A percentile compares a stretch with the other conserved stretches of the same genome.
Conservation (phyloP, 1,139 yeast genomes). For the Kodamaea alishanica region DNA sequence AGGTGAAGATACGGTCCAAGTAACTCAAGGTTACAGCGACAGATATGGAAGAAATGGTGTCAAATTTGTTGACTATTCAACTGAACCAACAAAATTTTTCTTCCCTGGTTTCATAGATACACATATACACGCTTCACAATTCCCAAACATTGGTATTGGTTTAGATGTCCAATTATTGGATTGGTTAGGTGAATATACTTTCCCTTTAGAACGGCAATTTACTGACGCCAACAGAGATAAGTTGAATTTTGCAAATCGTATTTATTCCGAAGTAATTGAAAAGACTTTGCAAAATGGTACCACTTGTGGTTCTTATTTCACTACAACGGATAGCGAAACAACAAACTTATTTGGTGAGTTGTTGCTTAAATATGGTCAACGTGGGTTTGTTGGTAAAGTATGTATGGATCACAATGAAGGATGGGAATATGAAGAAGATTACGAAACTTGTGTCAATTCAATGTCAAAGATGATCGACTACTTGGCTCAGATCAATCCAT, state of each 20-base stretch:
- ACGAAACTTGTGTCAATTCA: slow-evolving; percentile 56
- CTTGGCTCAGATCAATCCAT: slow-evolving; percentile 50
- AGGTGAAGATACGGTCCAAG: neutral
- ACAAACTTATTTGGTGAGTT: slow-evolving; percentile 74
- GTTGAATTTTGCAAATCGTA: slow-evolving; percentile 48
- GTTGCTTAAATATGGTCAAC: slow-evolving; percentile 65
- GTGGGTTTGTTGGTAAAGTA: slow-evolving; percentile 92
- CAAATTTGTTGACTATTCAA: slow-evolving; percentile 28
- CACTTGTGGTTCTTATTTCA: slow-evolving; percentile 87
- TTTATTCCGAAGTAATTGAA: slow-evolving; percentile 61
- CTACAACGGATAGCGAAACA: slow-evolving; percentile 78
- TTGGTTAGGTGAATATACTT: slow-evolving; percentile 85
- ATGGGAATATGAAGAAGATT: slow-evolving; percentile 62
- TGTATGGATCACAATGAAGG: slow-evolving; percentile 70
- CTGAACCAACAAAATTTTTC: slow-evolving; percentile 48
- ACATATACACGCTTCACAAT: slow-evolving; percentile 95
- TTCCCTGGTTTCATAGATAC: slow-evolving; percentile 95
- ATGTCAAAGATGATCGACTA: slow-evolving; percentile 57
- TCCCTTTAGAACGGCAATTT: slow-evolving; percentile 69
- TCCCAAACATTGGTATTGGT: slow-evolving; percentile 89
- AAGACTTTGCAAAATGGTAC: slow-evolving; percentile 78
- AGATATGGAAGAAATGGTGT: slow-evolving; percentile 2
- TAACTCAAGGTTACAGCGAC: neutral
- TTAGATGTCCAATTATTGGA: slow-evolving; percentile 81
- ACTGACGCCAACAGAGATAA: slow-evolving; percentile 36